Conservation (phyloP, 83 land plant species). For the Thuja plicata region DNA sequence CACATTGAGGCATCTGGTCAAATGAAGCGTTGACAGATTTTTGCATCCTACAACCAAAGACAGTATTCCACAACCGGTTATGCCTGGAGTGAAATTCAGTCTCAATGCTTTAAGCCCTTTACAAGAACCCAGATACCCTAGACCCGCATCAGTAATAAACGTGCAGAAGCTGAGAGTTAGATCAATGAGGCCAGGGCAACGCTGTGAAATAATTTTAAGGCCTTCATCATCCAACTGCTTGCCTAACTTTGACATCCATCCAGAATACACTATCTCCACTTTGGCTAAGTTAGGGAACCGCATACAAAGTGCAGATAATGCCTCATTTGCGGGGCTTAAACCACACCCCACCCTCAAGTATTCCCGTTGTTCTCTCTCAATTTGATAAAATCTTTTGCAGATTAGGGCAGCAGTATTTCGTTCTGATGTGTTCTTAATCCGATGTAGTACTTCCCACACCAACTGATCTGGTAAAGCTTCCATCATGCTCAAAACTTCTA, state of each 20-base stretch:
- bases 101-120: conserved; percentile 49
- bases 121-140: conserved; percentile 63
- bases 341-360: conserved; percentile 69
- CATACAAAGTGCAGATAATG: conserved; percentile 60
- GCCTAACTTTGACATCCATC: conserved; percentile 73
- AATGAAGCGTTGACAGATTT: conserved; percentile 55
- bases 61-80: conserved; percentile 76
- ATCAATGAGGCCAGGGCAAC: conserved; percentile 50
- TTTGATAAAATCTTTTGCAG: conserved; percentile 53
- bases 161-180: conserved; percentile 79
- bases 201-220: conserved; percentile 44
- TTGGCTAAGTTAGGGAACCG: conserved; percentile 62
- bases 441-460: conserved; percentile 51
- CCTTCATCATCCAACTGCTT: conserved; percentile 76
- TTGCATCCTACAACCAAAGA: conserved; percentile 80
- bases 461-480: conserved; percentile 71
- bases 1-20: conserved; percentile 68
- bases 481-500: conserved; percentile 28
- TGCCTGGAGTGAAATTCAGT: conserved; percentile 74
- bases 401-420: conserved; percentile 58
- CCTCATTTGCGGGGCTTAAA: conserved; percentile 60
- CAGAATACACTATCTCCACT: conserved; percentile 73
- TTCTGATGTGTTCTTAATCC: conserved; percentile 41
- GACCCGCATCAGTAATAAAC: conserved; percentile 72
- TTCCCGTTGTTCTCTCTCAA: conserved; percentile 61